A percentile compares a stretch with the other conserved stretches of the same genome.
phyloP scores from a whole-genome alignment of 768 basidiomycete species.

The Trametes sanguinea region DNA sequence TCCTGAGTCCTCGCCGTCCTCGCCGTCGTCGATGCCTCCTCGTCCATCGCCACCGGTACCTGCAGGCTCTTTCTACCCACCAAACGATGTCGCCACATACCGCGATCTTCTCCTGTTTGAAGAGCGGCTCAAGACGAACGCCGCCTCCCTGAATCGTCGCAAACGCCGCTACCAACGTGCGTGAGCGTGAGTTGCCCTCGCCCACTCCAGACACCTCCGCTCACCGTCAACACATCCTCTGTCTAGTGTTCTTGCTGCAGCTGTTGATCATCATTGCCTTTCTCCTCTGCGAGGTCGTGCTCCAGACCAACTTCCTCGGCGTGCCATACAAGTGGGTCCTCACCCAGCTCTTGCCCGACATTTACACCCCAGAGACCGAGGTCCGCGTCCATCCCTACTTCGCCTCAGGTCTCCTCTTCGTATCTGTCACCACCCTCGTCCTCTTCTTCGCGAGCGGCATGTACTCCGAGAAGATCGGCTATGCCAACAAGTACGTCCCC shows the following conservation, averaged over 20 bases:
- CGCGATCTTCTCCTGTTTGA: constrained; percentile 91
- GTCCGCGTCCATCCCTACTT: constrained; percentile 71
- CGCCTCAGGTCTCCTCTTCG: constrained; percentile 77
- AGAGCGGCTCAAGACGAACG: constrained; percentile 94
- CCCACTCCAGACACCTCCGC: neutral
- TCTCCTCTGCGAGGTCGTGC: constrained; percentile 72
- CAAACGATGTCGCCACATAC: constrained; percentile 78
- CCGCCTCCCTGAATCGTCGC: constrained; percentile 72
- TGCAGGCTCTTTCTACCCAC: constrained; percentile 52
- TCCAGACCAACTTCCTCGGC: constrained; percentile 67
- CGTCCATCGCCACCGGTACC: constrained; percentile 9
- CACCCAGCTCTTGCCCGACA: constrained; percentile 51
- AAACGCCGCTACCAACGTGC: constrained; percentile 83
- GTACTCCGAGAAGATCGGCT: constrained; percentile 94
- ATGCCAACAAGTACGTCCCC: constrained; percentile 91
- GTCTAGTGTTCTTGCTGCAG: constrained; percentile 72
- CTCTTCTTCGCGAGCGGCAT: constrained; percentile 97
- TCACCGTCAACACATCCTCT: neutral
- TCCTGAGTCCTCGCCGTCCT: neutral
- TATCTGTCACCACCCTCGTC: constrained; percentile 85
- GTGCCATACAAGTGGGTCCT: constrained; percentile 62
- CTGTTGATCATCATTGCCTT: constrained; percentile 69
- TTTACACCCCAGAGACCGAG: constrained; percentile 43
- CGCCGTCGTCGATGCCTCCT: constrained; percentile 8
- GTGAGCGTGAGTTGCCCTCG: constrained; percentile 31